phyloP scores from a whole-genome alignment of 2,329 filamentous ascomycete species.

The Calonectria fujianensis region DNA sequence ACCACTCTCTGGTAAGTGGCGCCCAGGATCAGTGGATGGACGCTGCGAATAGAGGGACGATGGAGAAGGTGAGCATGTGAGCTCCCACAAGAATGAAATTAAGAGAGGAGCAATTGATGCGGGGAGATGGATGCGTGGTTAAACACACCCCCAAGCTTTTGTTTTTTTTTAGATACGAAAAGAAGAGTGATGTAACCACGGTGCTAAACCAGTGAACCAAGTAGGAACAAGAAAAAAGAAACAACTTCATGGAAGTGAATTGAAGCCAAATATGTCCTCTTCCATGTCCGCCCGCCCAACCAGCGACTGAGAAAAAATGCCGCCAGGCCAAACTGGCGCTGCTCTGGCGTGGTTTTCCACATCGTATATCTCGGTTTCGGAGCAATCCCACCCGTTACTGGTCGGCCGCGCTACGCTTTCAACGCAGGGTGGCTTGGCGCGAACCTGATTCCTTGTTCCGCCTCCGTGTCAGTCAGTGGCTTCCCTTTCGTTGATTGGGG shows the following conservation, averaged over 20 bases:
- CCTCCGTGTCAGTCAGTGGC: constrained; percentile 29
- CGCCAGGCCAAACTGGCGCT: constrained; percentile 29
- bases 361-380: constrained; percentile 56
- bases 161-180: constrained; percentile 3
- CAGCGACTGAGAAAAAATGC: constrained; percentile 21
- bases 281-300: constrained; percentile 19
- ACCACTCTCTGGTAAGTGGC: constrained; percentile 29
- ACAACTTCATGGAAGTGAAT: constrained; percentile 1
- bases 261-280: constrained; percentile 11
- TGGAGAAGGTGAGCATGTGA: background rate
- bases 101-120: background rate
- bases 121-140: constrained; percentile 1
- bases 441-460: constrained; percentile 6
- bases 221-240: constrained; percentile 23
- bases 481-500: background rate
- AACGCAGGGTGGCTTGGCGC: constrained; percentile 46
- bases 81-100: constrained; percentile 12
- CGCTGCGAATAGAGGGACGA: background rate
- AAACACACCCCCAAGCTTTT: constrained; percentile 1
- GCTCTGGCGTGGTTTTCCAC: constrained; percentile 31
- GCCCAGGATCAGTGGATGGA: constrained; percentile 20
- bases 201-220: background rate
- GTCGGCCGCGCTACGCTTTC: constrained; percentile 32
- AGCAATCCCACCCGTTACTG: constrained; percentile 32
- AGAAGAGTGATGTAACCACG: constrained; percentile 4